Evolutionary conservation across 1,284 basidiomycete genomes (phyloP).

Genomic region (Sanghuangporus weigelae): DNA sequence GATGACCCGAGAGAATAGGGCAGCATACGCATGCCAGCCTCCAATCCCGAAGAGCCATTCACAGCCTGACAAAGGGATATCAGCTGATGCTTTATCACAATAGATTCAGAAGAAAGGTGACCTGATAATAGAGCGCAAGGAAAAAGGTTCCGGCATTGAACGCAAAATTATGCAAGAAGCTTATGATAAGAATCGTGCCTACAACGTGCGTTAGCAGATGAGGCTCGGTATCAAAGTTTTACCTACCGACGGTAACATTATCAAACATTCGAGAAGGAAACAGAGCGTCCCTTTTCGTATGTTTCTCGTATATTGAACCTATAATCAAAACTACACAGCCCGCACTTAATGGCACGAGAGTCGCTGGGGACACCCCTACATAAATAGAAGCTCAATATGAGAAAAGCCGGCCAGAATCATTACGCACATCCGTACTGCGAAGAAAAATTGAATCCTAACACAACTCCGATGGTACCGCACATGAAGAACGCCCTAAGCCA

Average conservation of each 20-base stretch:
- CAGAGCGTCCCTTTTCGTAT: conserved; percentile 60
- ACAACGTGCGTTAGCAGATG: conserved; percentile 21
- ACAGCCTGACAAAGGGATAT: conserved; percentile 48
- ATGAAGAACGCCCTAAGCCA: conserved; percentile 60
- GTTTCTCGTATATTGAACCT: conserved; percentile 60
- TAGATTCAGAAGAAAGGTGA: conserved; percentile 26
- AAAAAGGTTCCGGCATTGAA: conserved; percentile 82
- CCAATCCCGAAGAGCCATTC: conserved; percentile 55
- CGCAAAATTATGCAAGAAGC: conserved; percentile 73
- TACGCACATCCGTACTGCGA: conserved; percentile 60
- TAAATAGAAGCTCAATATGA: conserved; percentile 48
- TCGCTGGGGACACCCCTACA: conserved; percentile 56
- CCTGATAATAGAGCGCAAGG: conserved; percentile 75
- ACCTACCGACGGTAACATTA: conserved; percentile 53
- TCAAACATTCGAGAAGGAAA: conserved; percentile 63
- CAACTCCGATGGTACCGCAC: conserved; percentile 63
- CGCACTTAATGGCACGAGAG: conserved; percentile 50
- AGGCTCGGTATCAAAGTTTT: not conserved
- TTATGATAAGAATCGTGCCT: conserved; percentile 63
- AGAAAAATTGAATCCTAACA: conserved; percentile 74
- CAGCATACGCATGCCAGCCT: conserved; percentile 66
- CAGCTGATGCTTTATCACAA: conserved; percentile 2
- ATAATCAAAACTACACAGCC: conserved; percentile 49
- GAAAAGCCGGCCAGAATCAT: conserved; percentile 40
- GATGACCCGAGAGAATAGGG: conserved; percentile 80